Percentiles rank a stretch among this genome's conserved stretches.
Evolutionary conservation across 176 grass and related monocot species (phyloP).

Genomic region (Carex pumila): DNA sequence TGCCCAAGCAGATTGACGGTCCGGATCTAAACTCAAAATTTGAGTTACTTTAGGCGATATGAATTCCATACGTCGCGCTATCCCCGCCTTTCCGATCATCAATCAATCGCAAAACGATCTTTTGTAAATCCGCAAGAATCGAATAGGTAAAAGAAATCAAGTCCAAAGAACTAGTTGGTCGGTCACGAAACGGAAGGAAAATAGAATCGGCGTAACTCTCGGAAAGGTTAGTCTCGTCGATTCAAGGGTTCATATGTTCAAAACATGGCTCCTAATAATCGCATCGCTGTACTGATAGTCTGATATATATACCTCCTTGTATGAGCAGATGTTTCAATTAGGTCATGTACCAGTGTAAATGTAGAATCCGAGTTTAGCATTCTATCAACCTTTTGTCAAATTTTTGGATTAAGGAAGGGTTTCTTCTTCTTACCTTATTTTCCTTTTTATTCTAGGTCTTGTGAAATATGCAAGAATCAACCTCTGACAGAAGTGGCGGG

Average conservation of each 20-base stretch:
- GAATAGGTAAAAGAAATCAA: background rate
- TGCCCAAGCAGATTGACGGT: too few species aligned
- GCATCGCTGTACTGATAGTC: too few species aligned
- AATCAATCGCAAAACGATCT: background rate
- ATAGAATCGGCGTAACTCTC: too few species aligned
- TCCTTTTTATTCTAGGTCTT: background rate
- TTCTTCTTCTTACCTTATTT: background rate
- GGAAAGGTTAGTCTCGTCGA: too few species aligned
- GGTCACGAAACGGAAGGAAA: too few species aligned
- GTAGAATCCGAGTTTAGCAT: background rate
- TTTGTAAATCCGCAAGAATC: background rate
- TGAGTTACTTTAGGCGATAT: too few species aligned
- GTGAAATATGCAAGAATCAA: constrained; percentile 38
- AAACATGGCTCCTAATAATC: too few species aligned
- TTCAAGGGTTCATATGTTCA: too few species aligned
- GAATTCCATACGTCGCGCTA: too few species aligned
- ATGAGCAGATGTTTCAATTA: background rate
- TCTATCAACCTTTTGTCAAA: background rate
- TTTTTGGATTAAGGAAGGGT: background rate
- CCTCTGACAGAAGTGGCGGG: constrained; percentile 11
- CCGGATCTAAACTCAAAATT: too few species aligned
- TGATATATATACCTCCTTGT: background rate
- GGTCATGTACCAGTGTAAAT: background rate
- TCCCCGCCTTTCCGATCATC: background rate
- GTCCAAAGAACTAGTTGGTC: too few species aligned